These are phyloP conservation scores for Leccinum boreale DNA, from an alignment of 768 basidiomycete genomes.

Conservation along the genomic window DNA sequence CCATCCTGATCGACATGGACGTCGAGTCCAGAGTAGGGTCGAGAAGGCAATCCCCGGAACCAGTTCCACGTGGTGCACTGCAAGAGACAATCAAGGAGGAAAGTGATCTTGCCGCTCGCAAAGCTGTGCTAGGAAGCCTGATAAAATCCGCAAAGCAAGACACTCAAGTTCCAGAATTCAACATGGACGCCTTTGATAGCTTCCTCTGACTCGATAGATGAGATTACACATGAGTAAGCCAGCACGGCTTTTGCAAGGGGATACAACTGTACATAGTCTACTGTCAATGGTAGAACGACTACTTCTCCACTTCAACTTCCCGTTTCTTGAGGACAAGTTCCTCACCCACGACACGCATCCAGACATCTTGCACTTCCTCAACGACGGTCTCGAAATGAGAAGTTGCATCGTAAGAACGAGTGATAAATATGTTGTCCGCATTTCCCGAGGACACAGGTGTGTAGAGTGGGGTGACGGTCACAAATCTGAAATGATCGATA, in stretches of 20 bases:
- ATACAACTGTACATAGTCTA: constrained; percentile 12
- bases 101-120: constrained; percentile 59
- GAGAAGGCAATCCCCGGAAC: constrained; percentile 48
- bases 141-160: constrained; percentile 92
- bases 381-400: constrained; percentile 99
- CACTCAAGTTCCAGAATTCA: constrained; percentile 81
- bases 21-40: constrained; percentile 60
- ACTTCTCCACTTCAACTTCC: constrained; percentile 62
- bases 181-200: constrained; percentile 68
- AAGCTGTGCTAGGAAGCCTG: constrained; percentile 75
- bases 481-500: constrained; percentile 57
- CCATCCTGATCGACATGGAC: constrained; percentile 90
- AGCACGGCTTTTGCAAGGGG: constrained; percentile 6
- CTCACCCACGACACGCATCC: constrained; percentile 79
- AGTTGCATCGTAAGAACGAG: constrained; percentile 96
- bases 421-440: constrained; percentile 92
- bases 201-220: constrained; percentile 7
- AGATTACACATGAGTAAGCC: constrained; percentile 1
- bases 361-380: constrained; percentile 95
- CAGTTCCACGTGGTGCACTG: constrained; percentile 14
- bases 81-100: constrained; percentile 42
- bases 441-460: constrained; percentile 81
- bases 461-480: constrained; percentile 85
- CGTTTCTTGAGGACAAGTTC: constrained; percentile 87
- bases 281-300: constrained; percentile 8